Base-by-base conservation (phyloP, 345 rosid species). In the Citrus cavaleriei region DNA sequence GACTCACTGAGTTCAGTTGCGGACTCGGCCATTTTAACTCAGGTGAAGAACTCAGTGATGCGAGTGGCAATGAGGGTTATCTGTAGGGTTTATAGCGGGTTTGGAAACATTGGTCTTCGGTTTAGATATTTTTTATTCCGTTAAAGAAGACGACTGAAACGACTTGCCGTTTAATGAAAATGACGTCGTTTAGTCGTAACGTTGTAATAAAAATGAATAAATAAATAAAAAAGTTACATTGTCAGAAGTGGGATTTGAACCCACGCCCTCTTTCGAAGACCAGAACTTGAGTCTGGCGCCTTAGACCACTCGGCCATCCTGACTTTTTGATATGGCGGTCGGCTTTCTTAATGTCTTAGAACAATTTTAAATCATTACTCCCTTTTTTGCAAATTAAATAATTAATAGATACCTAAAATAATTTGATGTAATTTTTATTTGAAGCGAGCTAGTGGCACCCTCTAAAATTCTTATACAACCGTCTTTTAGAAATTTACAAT, bases 271-370 rank as follows among this genome's bases (percentile, higher is more conserved):
- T 80, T 21, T 64, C 81, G 84, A 81, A 60, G 90, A 88, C 86
- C 90, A 89, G 87, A 89, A 90, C 92, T 92, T 88, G 92, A 89
- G 94, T 87, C 93, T 88, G 89, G 93, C 93, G 92, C 89, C 92
- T 90, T 88, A 86, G 92, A 92, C 93, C 92, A 87, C 94, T 89
- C 91, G 93, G 94, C 92, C 93, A 89, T 83, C 91, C 89, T 89
- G 89, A 91, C 92, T 25, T 2, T 32, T 3, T 32, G 34, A 32
- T 3, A 4, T 3, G 34, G 0, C 60, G 34, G 4, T 32, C 34
- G 34, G 5, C 34, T 32, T 32, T 32, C 34, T 4, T 4, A 32
- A 0, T 0, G 0, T 32, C 0, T 32, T 32, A 32, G 0, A 0
- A 4, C 5, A 32, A 32, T 32, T 32, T 32, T 32, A 32, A 4